Percentiles rank a stretch among this genome's conserved stretches.
phyloP scores from a whole-genome alignment of 805 yeast species.

The Isabelozyma gotoi region DNA sequence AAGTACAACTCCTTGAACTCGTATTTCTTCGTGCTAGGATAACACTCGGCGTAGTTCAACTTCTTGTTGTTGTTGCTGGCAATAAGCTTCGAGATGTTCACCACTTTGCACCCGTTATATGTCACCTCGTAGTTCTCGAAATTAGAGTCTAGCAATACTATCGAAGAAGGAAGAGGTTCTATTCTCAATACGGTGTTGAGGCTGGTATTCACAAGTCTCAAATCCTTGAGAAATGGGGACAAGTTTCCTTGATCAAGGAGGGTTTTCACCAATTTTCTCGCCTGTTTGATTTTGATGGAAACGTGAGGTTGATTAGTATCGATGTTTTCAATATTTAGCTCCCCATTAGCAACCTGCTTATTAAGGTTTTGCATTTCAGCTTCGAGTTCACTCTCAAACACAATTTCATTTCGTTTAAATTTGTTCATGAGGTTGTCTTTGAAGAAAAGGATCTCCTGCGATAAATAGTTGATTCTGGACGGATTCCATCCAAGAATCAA shows the following conservation, averaged over 20 bases:
- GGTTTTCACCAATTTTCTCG: conserved; percentile 74
- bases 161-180: conserved; percentile 73
- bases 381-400: conserved; percentile 44
- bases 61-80: conserved; percentile 34
- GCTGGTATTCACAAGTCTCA: conserved; percentile 68
- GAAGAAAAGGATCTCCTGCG: conserved; percentile 77
- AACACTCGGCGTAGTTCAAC: conserved; percentile 71
- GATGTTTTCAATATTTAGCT: conserved; percentile 14
- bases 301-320: conserved; percentile 19
- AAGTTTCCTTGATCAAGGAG: conserved; percentile 83
- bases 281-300: conserved; percentile 52
- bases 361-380: conserved; percentile 24
- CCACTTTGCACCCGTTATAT: conserved; percentile 77
- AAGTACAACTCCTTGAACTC: conserved; percentile 46
- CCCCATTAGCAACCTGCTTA: no score
- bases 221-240: conserved; percentile 68
- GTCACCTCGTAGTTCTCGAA: conserved; percentile 72
- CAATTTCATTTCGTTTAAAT: conserved; percentile 67
- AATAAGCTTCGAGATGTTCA: conserved; percentile 62
- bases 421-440: conserved; percentile 74
- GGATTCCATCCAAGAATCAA: conserved; percentile 66
- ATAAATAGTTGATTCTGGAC: conserved; percentile 67
- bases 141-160: conserved; percentile 65
- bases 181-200: conserved; percentile 68
- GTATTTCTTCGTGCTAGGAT: conserved; percentile 55